Percentiles rank a stretch among this genome's conserved stretches.
Evolutionary conservation across 768 basidiomycete genomes (phyloP).

Genomic region (Hortiboletus flavorubellus): DNA sequence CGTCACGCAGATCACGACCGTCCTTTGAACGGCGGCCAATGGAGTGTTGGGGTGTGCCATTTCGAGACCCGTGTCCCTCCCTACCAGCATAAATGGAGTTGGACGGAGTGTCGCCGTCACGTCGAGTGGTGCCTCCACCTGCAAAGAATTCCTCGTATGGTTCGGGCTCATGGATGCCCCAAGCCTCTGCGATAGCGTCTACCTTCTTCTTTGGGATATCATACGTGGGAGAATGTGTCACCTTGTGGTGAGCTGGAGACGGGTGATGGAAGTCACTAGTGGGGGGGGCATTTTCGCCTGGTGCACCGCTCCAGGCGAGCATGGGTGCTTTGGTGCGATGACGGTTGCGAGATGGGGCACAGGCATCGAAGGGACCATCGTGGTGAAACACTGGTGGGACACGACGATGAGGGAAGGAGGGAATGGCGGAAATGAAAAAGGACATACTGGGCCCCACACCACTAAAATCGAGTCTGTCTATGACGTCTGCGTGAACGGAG

Average conservation of each 20-base stretch:
- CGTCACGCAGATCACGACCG: constrained; percentile 47
- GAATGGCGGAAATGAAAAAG: background rate
- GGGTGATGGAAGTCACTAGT: constrained; percentile 50
- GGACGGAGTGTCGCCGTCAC: constrained; percentile 55
- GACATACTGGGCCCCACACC: constrained; percentile 80
- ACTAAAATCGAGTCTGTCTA: constrained; percentile 84
- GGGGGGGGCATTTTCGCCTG: constrained; percentile 40
- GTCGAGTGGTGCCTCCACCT: constrained; percentile 56
- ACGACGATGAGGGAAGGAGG: background rate
- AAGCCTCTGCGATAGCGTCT: constrained; percentile 87
- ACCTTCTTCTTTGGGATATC: constrained; percentile 78
- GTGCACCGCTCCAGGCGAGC: constrained; percentile 62
- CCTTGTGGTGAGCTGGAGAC: constrained; percentile 37
- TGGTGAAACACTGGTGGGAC: constrained; percentile 75
- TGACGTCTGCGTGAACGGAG: constrained; percentile 82
- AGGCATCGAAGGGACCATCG: constrained; percentile 90
- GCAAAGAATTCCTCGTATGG: constrained; percentile 89
- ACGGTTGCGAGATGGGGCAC: constrained; percentile 85
- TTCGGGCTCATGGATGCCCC: constrained; percentile 91
- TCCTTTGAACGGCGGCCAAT: constrained; percentile 43
- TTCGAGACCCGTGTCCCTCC: constrained; percentile 42
- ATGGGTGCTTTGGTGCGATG: constrained; percentile 78
- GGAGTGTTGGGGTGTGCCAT: constrained; percentile 36
- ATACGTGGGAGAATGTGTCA: constrained; percentile 47
- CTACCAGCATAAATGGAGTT: constrained; percentile 69